These are phyloP conservation scores for Acacia concinna DNA, from an alignment of 331 rosid genomes.

Conservation along the genomic window DNA sequence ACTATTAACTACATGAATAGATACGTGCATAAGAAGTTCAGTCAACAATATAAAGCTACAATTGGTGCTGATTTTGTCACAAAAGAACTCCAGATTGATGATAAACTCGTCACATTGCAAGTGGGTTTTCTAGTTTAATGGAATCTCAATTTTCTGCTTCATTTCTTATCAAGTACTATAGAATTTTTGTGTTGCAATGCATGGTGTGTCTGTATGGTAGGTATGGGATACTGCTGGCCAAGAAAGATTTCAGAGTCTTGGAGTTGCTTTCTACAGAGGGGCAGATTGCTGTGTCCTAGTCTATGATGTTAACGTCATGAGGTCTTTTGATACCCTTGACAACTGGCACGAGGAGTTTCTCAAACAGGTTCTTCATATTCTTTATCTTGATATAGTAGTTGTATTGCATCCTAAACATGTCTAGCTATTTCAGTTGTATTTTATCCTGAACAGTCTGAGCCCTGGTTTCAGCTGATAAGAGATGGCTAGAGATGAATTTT, in stretches of 20 bases:
- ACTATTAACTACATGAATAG: conserved; percentile 51
- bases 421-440: not conserved
- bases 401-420: not conserved
- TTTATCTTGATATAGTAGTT: not conserved
- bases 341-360: conserved; percentile 99
- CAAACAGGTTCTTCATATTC: conserved; percentile 61
- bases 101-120: conserved; percentile 88
- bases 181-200: conserved; percentile 8
- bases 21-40: conserved; percentile 94
- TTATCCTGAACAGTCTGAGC: not conserved
- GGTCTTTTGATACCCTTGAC: conserved; percentile 88
- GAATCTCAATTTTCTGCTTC: conserved; percentile 28
- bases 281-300: conserved; percentile 95
- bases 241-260: conserved; percentile 97
- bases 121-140: conserved; percentile 58
- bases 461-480: not conserved
- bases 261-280: conserved; percentile 94
- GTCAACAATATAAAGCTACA: conserved; percentile 97
- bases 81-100: conserved; percentile 94
- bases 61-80: conserved; percentile 98
- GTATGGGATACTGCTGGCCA: conserved; percentile 99
- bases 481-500: not conserved
- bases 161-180: not conserved
- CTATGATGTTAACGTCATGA: conserved; percentile 90
- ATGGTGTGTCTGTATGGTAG: conserved; percentile 42